These are phyloP conservation scores for Poa annua DNA, from an alignment of 176 grass and related monocot species.

Conservation along the genomic window DNA sequence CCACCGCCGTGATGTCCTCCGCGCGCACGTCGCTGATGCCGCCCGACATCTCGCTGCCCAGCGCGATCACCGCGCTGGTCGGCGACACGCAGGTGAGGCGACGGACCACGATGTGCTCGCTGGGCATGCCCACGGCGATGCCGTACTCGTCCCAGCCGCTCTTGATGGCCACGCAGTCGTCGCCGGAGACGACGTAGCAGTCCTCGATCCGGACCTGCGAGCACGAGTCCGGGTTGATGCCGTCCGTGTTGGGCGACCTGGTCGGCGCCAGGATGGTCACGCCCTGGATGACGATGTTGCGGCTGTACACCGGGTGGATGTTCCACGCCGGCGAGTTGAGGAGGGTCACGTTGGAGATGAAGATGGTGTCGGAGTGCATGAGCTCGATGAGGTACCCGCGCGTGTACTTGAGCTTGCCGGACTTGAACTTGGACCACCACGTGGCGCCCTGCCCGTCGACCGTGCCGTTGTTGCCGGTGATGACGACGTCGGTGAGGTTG, in stretches of 20 bases:
- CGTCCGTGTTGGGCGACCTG: conserved; percentile 87
- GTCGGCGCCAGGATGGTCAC: conserved; percentile 84
- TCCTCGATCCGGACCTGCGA: conserved; percentile 86
- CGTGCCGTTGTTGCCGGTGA: conserved; percentile 81
- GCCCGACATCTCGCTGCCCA: conserved; percentile 98
- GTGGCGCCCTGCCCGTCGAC: conserved; percentile 79
- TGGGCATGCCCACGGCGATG: conserved; percentile 81
- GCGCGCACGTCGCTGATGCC: conserved; percentile 86
- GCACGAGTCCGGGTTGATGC: conserved; percentile 98
- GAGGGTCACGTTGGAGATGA: conserved; percentile 89
- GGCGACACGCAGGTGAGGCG: conserved; percentile 85
- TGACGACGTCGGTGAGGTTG: conserved; percentile 78
- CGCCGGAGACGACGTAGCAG: conserved; percentile 95
- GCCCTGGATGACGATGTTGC: conserved; percentile 69
- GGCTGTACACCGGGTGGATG: conserved; percentile 95
- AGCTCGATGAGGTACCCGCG: conserved; percentile 85
- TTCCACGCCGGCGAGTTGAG: conserved; percentile 91
- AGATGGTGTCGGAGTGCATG: conserved; percentile 60
- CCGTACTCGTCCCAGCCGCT: conserved; percentile 99
- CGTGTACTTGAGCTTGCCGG: conserved; percentile 86
- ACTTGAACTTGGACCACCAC: conserved; percentile 95
- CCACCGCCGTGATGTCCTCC: conserved; percentile 77
- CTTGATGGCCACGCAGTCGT: conserved; percentile 98
- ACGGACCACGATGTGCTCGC: conserved; percentile 73
- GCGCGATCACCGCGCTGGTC: conserved; percentile 81